Conservation (phyloP, 257 asterid genomes). For the Capsicum chinense region DNA sequence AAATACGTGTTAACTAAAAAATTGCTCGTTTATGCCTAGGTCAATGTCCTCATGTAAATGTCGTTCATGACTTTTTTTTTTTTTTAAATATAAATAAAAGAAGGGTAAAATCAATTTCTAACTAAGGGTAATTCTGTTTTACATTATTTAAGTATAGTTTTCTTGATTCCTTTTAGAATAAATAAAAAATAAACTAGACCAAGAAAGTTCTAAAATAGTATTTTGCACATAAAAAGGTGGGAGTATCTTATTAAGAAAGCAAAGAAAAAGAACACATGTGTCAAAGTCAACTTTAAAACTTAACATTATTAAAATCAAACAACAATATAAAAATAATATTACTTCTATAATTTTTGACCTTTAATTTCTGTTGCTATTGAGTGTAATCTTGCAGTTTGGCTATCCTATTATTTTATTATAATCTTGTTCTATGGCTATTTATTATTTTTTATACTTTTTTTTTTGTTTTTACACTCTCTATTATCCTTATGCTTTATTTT, state of each 20-base stretch:
- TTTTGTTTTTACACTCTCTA: too few relatives aligned
- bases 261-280: not conserved
- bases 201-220: not conserved
- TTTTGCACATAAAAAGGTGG: not conserved
- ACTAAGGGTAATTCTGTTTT: not conserved
- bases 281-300: slow-evolving; percentile 12
- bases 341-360: too few relatives aligned
- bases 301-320: not conserved
- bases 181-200: not conserved
- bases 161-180: not conserved
- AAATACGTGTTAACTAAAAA: not conserved
- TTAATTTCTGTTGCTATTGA: too few relatives aligned
- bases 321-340: not conserved
- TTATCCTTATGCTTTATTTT: too few relatives aligned
- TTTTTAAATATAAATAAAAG: not conserved
- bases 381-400: too few relatives aligned
- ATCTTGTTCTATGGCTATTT: too few relatives aligned
- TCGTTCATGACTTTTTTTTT: not conserved
- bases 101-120: not conserved
- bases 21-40: not conserved
- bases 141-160: not conserved
- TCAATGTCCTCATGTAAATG: not conserved
- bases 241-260: not conserved
- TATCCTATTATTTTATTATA: too few relatives aligned
- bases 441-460: too few relatives aligned